phyloP scores from a whole-genome alignment of 345 rosid species.

The Citrus cavaleriei region DNA sequence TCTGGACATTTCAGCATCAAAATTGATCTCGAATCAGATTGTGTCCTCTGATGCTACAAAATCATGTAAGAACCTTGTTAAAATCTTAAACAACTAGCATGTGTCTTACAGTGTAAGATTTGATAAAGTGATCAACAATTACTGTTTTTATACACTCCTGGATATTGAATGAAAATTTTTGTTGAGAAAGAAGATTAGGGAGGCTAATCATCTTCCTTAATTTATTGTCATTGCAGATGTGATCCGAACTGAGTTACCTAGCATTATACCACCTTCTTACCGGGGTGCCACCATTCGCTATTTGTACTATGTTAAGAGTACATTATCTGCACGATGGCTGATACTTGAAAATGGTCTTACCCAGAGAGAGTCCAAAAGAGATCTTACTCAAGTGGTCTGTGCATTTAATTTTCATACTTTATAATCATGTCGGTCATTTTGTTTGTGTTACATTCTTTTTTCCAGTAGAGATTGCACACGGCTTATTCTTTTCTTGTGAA shows the following conservation, averaged over 20 bases:
- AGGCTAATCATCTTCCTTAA: not conserved
- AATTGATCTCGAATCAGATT: slow-evolving; percentile 61
- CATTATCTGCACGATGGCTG: slow-evolving; percentile 59
- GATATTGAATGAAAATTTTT: not conserved
- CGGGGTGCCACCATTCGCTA: slow-evolving; percentile 87
- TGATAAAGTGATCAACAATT: not conserved
- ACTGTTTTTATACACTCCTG: not conserved
- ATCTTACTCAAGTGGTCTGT: slow-evolving; percentile 67
- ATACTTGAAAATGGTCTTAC: slow-evolving; percentile 61
- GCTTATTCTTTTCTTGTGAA: not conserved
- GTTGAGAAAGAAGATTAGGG: not conserved
- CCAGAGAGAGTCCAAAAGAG: slow-evolving; percentile 33
- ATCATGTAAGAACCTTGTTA: slow-evolving; percentile 46
- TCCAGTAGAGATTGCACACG: not conserved
- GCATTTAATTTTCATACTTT: slow-evolving; percentile 20
- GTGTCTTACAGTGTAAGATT: not conserved
- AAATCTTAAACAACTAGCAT: too few relatives aligned
- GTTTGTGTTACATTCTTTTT: not conserved
- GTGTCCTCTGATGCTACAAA: slow-evolving; percentile 63
- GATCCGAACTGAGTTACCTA: slow-evolving; percentile 68
- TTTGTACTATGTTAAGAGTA: slow-evolving; percentile 67
- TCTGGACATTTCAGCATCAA: slow-evolving; percentile 60
- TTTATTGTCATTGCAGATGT: slow-evolving; percentile 42
- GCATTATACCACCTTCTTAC: slow-evolving; percentile 80
- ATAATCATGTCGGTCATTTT: slow-evolving; percentile 2